These are phyloP conservation scores for Dunaliella primolecta DNA, from an alignment of 139 green algal species.

Conservation along the genomic window DNA sequence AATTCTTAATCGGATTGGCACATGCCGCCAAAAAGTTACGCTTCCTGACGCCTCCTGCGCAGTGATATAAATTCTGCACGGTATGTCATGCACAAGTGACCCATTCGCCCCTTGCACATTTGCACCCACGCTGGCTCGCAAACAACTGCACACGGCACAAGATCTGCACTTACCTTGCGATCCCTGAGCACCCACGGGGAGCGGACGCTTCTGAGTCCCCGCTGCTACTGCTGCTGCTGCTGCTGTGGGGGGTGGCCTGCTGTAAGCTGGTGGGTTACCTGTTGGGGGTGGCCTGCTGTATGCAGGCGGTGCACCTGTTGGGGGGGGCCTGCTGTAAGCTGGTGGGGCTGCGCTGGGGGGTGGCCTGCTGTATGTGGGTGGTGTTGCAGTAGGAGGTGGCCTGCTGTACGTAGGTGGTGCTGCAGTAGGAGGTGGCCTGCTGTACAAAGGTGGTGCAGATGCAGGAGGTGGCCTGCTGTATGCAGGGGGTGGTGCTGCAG, in stretches of 20 bases:
- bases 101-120: too few species aligned
- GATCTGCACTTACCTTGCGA: too few species aligned
- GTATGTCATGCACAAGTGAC: too few species aligned
- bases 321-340: not conserved
- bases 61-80: too few species aligned
- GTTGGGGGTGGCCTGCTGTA: not conserved
- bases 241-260: not conserved
- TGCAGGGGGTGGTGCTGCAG: not conserved
- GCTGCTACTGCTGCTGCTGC: not conserved
- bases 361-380: not conserved
- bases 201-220: not conserved
- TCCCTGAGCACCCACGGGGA: too few species aligned
- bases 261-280: not conserved
- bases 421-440: not conserved
- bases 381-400: not conserved
- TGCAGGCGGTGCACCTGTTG: not conserved
- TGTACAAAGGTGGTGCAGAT: not conserved
- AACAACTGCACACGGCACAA: too few species aligned
- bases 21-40: too few species aligned
- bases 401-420: not conserved
- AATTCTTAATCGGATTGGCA: too few species aligned
- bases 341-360: not conserved
- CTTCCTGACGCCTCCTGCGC: too few species aligned
- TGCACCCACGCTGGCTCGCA: too few species aligned
- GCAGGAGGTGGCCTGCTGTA: not conserved